A percentile compares a stretch with the other conserved stretches of the same genome.
Conservation (phyloP, 345 rosid species). For the Eucalyptus microcorys region DNA sequence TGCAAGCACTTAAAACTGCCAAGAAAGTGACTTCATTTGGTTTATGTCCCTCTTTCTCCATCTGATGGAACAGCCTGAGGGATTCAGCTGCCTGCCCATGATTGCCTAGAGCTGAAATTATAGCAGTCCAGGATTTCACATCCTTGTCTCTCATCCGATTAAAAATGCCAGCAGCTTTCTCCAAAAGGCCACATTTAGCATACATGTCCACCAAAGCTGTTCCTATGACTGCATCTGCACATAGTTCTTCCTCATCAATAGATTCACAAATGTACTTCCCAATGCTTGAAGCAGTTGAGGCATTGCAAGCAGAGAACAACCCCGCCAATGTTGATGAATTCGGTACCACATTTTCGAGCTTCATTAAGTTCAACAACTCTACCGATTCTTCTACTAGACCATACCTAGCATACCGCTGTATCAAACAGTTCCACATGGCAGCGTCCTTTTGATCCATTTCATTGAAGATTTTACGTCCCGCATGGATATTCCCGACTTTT, state of each 20-base stretch:
- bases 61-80: constrained; percentile 21
- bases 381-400: constrained; percentile 39
- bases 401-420: constrained; percentile 38
- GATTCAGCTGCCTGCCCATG: constrained; percentile 50
- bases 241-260: constrained; percentile 26
- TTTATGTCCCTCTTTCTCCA: constrained; percentile 36
- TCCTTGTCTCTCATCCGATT: constrained; percentile 34
- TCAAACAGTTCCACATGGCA: constrained; percentile 57
- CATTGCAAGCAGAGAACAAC: constrained; percentile 42
- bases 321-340: constrained; percentile 47
- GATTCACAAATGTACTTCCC: constrained; percentile 17
- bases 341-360: constrained; percentile 18
- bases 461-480: constrained; percentile 36
- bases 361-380: constrained; percentile 38
- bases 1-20: constrained; percentile 50
- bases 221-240: constrained; percentile 38
- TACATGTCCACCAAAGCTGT: constrained; percentile 58
- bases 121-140: constrained; percentile 50
- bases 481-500: constrained; percentile 17
- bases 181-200: constrained; percentile 43
- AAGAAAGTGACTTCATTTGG: constrained; percentile 58
- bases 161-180: constrained; percentile 30
- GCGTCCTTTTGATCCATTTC: constrained; percentile 28
- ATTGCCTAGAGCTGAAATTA: constrained; percentile 45
- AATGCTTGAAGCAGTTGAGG: constrained; percentile 16